Evolutionary conservation across 2,329 filamentous ascomycete genomes (phyloP).

Genomic region (Colletotrichum godetiae): DNA sequence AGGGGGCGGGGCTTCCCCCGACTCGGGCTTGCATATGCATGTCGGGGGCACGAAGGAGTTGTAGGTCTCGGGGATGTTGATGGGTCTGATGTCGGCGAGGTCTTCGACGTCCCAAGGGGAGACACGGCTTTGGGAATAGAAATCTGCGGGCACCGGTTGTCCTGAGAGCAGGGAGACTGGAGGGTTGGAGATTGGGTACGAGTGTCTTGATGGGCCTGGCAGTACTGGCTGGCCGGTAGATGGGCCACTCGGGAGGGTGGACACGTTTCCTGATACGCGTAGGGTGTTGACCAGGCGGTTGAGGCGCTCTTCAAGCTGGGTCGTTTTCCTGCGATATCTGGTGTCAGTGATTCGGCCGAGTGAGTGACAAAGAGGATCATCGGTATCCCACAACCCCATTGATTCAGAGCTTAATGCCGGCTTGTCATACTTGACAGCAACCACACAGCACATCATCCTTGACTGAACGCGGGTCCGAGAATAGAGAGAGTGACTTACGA

Average conservation of each 20-base stretch:
- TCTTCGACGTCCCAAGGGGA: conserved; percentile 20
- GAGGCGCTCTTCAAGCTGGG: conserved; percentile 61
- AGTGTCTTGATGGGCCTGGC: background rate
- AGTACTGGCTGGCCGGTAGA: background rate
- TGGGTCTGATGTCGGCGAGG: conserved; percentile 39
- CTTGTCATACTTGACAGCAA: background rate
- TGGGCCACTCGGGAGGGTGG: background rate
- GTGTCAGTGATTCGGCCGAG: background rate
- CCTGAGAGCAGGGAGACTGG: background rate
- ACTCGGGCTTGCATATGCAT: conserved; percentile 59
- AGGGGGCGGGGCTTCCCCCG: conserved; percentile 50
- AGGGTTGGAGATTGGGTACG: background rate
- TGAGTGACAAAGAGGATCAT: background rate
- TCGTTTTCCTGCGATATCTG: conserved; percentile 52
- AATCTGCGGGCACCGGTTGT: background rate
- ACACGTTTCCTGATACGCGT: conserved; percentile 54
- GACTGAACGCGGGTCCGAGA: background rate
- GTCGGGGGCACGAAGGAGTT: conserved; percentile 58
- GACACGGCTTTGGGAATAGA: conserved; percentile 2
- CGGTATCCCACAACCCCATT: background rate
- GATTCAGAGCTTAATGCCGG: background rate
- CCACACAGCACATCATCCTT: no score
- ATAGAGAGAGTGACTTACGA: conserved; percentile 54
- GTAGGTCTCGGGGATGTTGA: conserved; percentile 54
- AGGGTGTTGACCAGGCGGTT: conserved; percentile 62